Evolutionary conservation across 2,329 filamentous ascomycete genomes (phyloP).

Genomic region (Clonostachys sp.): DNA sequence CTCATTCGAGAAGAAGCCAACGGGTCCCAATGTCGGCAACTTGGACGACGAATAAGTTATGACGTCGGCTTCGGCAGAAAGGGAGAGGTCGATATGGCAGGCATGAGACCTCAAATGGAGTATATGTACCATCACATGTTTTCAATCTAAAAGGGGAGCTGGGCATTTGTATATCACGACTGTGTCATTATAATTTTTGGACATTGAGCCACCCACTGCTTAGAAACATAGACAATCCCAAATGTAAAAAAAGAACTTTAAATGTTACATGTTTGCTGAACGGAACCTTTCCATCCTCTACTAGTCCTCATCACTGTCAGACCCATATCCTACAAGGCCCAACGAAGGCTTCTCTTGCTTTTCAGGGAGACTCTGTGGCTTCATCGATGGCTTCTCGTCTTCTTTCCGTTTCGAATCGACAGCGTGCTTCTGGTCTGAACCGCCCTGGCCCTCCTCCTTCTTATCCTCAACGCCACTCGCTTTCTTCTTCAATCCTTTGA

Average conservation of each 20-base stretch:
- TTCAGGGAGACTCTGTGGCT: constrained; percentile 3
- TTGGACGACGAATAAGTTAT: constrained; percentile 24
- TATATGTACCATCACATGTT: neutral
- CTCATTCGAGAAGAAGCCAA: constrained; percentile 32
- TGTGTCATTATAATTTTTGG: constrained; percentile 16
- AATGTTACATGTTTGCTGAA: too few relatives aligned
- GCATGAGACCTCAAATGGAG: too few relatives aligned
- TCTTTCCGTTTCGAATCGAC: neutral
- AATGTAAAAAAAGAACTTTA: too few relatives aligned
- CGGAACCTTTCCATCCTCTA: too few relatives aligned
- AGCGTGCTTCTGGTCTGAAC: constrained; percentile 1
- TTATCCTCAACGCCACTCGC: constrained; percentile 4
- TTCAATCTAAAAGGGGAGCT: neutral
- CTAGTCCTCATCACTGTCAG: constrained; percentile 31
- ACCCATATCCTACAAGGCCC: constrained; percentile 50
- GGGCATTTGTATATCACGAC: too few relatives aligned
- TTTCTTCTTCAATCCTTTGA: constrained; percentile 17
- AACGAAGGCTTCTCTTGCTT: constrained; percentile 12
- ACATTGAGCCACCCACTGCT: neutral
- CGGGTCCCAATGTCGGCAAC: constrained; percentile 32
- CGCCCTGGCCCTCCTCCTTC: constrained; percentile 5
- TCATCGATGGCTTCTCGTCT: neutral
- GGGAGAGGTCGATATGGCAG: too few relatives aligned
- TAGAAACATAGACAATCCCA: too few relatives aligned
- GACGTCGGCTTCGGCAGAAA: too few relatives aligned